Base-by-base conservation (phyloP, 371 early-diverging fungal species). In the Haplosporangium sp. region DNA sequence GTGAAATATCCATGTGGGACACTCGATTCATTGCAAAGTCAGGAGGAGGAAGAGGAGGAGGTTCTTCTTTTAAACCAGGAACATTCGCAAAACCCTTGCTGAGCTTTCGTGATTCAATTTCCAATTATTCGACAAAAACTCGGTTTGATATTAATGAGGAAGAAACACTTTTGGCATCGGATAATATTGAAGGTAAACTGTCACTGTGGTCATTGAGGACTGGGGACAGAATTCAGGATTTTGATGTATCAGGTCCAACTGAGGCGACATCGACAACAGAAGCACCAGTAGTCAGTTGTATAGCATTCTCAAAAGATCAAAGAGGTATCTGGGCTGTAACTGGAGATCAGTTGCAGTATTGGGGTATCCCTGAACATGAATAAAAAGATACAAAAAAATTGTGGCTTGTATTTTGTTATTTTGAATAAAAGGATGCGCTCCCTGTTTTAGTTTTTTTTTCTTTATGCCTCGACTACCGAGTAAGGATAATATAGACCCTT, bases 401-500 rank as follows among this genome's bases (percentile, higher is more conserved):
- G 27, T 27, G 27, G 27, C 27, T 27, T 27, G 27, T 27, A 27
- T 27, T 27, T 27, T 27, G 27, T 27, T 27, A 27, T 27, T 27
- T 27, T 27, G 27, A 27, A 27, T 27, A 27, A 42, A 42, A 10
- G 42, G 6, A 10, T 42, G 10, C 42, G 10, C 42, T 42, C 42
- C 42, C 42, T 7, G 10, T 42, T 42, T 42, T 42, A 0, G 42
- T 42, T 20, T 17, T 58, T 57, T 62, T 66, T 64, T 52, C 69
- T 48, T 68, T 61, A 74, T 74, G 74, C 74, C 74, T 74, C 74
- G 74, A 74, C 74, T 74, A 74, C 69, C 69, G 74, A 74, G 74
- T 74, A 74, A 74, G 74, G 74, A 74, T 74, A 69, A 74, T 74
- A 74, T 74, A 76, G 76, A 71, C 71, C 71, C 67, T 70, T 71